Evolutionary conservation across 2,329 filamentous ascomycete genomes (phyloP).

Genomic region (Chaetothyriales sp.): DNA sequence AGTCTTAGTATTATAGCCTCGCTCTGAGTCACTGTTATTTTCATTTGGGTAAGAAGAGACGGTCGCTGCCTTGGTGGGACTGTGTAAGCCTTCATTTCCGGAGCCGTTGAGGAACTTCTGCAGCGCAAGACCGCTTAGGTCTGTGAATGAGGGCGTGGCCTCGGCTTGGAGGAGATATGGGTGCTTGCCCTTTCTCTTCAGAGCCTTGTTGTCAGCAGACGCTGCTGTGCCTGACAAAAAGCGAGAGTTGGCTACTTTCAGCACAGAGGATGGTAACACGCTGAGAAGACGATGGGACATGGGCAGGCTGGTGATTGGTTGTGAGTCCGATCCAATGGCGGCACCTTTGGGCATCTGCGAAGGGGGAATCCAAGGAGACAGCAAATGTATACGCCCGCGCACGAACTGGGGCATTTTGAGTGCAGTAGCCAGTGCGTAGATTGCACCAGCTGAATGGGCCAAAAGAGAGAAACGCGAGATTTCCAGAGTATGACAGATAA

Average conservation of each 20-base stretch:
- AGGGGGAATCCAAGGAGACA: conserved; percentile 94
- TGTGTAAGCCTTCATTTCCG: conserved; percentile 4
- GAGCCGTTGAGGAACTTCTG: conserved; percentile 1
- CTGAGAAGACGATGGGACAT: conserved; percentile 83
- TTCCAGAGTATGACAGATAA: conserved; percentile 79
- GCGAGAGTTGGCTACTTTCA: conserved; percentile 87
- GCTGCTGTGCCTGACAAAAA: conserved; percentile 79
- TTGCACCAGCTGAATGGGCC: conserved; percentile 92
- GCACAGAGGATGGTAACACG: conserved; percentile 72
- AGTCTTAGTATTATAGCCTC: neutral
- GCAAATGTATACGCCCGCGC: conserved; percentile 77
- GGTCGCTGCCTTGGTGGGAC: conserved; percentile 2
- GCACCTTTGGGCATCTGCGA: conserved; percentile 57
- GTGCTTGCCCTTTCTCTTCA: conserved; percentile 13
- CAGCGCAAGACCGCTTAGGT: conserved; percentile 4
- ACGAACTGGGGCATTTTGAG: conserved; percentile 93
- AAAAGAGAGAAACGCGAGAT: conserved; percentile 94
- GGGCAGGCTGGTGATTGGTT: conserved; percentile 70
- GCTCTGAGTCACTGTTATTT: conserved; percentile 1
- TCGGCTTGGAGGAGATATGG: conserved; percentile 6
- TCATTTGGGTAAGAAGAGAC: too few species aligned
- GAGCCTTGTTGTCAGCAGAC: conserved; percentile 13
- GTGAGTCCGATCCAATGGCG: conserved; percentile 48
- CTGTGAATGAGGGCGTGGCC: conserved; percentile 4
- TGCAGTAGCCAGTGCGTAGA: conserved; percentile 89